Evolutionary conservation across 345 rosid species (phyloP).

Genomic region (Balakata baccata): DNA sequence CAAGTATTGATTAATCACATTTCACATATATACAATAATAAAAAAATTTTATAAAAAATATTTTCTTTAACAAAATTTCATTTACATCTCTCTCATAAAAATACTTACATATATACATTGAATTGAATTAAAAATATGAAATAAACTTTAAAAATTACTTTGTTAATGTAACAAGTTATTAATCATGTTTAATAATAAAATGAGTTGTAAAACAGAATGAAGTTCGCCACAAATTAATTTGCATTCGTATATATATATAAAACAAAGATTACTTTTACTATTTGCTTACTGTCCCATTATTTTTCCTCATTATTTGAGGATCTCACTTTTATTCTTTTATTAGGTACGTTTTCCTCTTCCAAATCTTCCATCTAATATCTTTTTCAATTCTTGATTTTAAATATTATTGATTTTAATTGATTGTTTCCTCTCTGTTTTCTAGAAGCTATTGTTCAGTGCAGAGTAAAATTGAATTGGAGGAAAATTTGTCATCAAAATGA

Average conservation of each 20-base stretch:
- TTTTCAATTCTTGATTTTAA: neutral
- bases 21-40: no score
- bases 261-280: neutral
- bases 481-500: slow-evolving; percentile 31
- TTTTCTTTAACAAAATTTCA: neutral
- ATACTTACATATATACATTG: no score
- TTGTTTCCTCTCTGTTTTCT: no score
- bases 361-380: neutral
- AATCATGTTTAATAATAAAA: no score
- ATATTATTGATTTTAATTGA: neutral
- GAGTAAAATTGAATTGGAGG: slow-evolving; percentile 7
- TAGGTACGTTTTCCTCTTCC: neutral
- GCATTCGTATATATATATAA: neutral
- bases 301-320: neutral
- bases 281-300: neutral
- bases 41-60: no score
- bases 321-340: neutral
- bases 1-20: neutral
- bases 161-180: no score
- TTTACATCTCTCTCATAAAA: no score
- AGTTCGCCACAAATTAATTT: slow-evolving; percentile 51
- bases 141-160: no score
- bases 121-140: no score
- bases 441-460: no score
- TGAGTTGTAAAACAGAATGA: slow-evolving; percentile 8